Evolutionary conservation across 345 rosid genomes (phyloP).

Genomic region (Salix dunnii): DNA sequence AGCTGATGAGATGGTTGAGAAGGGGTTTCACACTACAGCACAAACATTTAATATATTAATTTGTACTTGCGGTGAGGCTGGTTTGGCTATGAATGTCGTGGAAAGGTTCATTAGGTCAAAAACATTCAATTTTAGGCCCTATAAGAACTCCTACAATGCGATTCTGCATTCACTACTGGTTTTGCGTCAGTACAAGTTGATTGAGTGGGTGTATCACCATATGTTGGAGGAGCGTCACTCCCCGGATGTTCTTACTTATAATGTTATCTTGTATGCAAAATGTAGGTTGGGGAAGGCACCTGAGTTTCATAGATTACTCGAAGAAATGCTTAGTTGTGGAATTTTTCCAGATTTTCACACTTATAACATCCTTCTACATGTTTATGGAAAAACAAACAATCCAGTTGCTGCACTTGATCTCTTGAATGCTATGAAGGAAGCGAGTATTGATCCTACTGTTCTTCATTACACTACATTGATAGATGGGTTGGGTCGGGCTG

Average conservation of each 20-base stretch:
- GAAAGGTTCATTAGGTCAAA: conserved; percentile 79
- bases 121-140: conserved; percentile 67
- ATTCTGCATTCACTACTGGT: conserved; percentile 54
- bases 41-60: conserved; percentile 79
- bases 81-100: conserved; percentile 61
- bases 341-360: conserved; percentile 76
- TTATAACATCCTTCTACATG: conserved; percentile 72
- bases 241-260: conserved; percentile 68
- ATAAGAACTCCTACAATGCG: conserved; percentile 74
- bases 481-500: conserved; percentile 84
- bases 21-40: conserved; percentile 67
- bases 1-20: conserved; percentile 77
- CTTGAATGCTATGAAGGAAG: conserved; percentile 77
- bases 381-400: conserved; percentile 76
- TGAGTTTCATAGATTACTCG: conserved; percentile 60
- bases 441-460: conserved; percentile 54
- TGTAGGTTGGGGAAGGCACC: conserved; percentile 69
- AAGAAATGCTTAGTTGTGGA: conserved; percentile 66
- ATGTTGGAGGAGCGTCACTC: conserved; percentile 60
- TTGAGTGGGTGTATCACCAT: conserved; percentile 82
- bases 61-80: conserved; percentile 74
- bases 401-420: conserved; percentile 76
- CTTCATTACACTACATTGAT: conserved; percentile 86
- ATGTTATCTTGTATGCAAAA: conserved; percentile 66
- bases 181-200: conserved; percentile 61